These are phyloP conservation scores for Samsoniella hepiali DNA, from an alignment of 2,329 filamentous ascomycete genomes.

Conservation along the genomic window DNA sequence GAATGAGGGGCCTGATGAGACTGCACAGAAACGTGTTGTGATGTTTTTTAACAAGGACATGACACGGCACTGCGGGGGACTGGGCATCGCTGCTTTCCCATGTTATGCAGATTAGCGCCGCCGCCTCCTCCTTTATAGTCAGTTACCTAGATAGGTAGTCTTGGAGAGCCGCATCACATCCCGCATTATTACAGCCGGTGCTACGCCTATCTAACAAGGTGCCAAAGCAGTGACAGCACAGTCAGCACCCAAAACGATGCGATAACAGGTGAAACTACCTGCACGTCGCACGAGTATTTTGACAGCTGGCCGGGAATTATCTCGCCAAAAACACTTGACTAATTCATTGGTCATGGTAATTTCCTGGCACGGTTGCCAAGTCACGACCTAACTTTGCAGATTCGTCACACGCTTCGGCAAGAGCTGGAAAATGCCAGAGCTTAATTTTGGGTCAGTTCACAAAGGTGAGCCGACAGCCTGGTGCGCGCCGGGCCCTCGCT, in stretches of 20 bases:
- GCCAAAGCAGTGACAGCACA: neutral
- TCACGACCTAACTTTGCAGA: neutral
- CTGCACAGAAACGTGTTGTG: neutral
- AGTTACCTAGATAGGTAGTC: neutral
- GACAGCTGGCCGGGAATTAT: neutral
- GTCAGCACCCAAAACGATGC: slow-evolving; percentile 1
- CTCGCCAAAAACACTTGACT: neutral
- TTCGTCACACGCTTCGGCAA: neutral
- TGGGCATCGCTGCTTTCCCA: no score
- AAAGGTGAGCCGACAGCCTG: neutral
- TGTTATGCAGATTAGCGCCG: neutral
- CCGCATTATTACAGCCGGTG: slow-evolving; percentile 1
- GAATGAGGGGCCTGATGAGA: neutral
- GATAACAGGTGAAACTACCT: neutral
- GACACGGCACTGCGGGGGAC: neutral
- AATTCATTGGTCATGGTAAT: neutral
- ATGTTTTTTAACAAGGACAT: neutral
- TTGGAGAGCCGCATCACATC: slow-evolving; percentile 1
- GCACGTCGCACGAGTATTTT: neutral
- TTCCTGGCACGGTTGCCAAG: neutral
- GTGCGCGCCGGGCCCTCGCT: neutral
- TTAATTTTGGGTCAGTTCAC: neutral
- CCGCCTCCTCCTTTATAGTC: neutral
- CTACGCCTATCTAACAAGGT: neutral
- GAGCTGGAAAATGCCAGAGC: neutral